phyloP scores from a whole-genome alignment of 306 rosid species.

The Medicago ruthenica region DNA sequence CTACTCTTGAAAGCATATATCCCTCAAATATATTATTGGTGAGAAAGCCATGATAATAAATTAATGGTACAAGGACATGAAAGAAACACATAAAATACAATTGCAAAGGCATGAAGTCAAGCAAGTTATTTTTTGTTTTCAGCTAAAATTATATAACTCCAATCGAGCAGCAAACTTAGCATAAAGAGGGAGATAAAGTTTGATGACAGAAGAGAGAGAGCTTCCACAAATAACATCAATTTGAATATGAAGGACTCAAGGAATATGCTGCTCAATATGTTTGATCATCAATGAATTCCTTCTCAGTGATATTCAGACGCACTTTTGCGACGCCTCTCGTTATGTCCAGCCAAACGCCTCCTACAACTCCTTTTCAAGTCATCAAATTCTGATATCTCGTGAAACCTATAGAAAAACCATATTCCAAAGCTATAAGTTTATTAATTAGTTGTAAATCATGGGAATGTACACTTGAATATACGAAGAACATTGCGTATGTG shows the following conservation, averaged over 20 bases:
- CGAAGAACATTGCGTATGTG: no score
- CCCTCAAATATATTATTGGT: neutral
- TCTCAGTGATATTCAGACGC: conserved; percentile 63
- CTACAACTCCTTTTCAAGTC: conserved; percentile 86
- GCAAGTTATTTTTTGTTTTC: neutral
- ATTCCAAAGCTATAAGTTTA: neutral
- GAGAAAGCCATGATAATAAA: neutral
- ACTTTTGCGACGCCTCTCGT: conserved; percentile 85
- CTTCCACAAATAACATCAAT: conserved; percentile 34
- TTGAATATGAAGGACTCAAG: conserved; percentile 29
- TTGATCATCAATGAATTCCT: conserved; percentile 30
- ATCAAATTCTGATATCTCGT: conserved; percentile 78
- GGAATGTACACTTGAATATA: neutral
- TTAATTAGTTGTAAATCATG: neutral
- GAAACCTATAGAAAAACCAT: conserved; percentile 61
- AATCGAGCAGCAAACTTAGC: neutral
- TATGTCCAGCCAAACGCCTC: conserved; percentile 93
- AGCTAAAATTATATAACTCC: neutral
- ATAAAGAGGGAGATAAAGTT: neutral
- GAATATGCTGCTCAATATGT: conserved; percentile 17
- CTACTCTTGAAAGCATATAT: no score
- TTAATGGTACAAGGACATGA: neutral
- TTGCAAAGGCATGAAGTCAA: neutral
- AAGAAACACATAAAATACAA: neutral
- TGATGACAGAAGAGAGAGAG: conserved; percentile 88